Evolutionary conservation across 441 rosid genomes (phyloP).

Genomic region (Pelargonium myrrhifolium): DNA sequence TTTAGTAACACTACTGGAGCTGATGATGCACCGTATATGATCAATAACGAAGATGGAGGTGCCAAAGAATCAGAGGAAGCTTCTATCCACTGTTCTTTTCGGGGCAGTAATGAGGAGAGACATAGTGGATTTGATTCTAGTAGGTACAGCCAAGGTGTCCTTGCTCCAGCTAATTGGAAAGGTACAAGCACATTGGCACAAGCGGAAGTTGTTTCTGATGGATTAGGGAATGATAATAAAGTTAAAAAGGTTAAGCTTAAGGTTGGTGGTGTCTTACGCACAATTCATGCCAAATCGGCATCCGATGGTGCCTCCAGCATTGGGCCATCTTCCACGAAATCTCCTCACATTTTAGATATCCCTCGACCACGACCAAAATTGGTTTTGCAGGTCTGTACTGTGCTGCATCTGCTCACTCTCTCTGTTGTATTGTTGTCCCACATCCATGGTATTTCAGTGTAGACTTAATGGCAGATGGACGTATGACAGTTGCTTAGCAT

Average conservation of each 20-base stretch:
- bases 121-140: conserved; percentile 40
- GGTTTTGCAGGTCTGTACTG: conserved; percentile 21
- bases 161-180: conserved; percentile 32
- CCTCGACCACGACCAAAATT: conserved; percentile 26
- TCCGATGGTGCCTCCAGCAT: conserved; percentile 16
- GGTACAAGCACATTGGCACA: conserved; percentile 17
- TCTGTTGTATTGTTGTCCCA: not conserved
- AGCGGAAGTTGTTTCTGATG: conserved; percentile 26
- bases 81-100: conserved; percentile 52
- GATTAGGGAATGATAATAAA: conserved; percentile 36
- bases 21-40: conserved; percentile 33
- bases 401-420: not conserved
- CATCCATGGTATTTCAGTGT: not conserved
- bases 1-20: conserved; percentile 18
- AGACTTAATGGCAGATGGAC: not conserved
- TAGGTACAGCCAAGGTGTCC: conserved; percentile 44
- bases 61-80: conserved; percentile 67
- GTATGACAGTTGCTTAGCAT: not conserved
- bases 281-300: conserved; percentile 43
- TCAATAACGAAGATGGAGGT: conserved; percentile 43
- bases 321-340: conserved; percentile 20
- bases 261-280: conserved; percentile 67
- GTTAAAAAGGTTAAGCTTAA: conserved; percentile 67
- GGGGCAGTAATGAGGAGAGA: conserved; percentile 49
- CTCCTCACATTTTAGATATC: conserved; percentile 19